phyloP scores from a whole-genome alignment of 306 rosid species.

The Astragalus glycyphyllos region DNA sequence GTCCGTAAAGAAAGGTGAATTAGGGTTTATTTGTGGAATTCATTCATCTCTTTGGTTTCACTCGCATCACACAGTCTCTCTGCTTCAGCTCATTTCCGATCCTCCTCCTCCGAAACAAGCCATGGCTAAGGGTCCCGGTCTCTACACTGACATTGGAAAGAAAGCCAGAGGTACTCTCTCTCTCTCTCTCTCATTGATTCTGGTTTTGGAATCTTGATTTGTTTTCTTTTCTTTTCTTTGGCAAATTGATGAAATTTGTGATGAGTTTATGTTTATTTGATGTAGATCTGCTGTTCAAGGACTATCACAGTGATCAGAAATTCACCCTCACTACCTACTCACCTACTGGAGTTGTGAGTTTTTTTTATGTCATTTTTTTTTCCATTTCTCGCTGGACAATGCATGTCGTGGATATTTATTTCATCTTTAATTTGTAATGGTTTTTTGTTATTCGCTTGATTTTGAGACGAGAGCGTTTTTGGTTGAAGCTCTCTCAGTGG shows the following conservation, averaged over 20 bases:
- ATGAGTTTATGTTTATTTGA: conserved; percentile 36
- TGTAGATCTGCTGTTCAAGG: conserved; percentile 87
- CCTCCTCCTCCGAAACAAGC: conserved; percentile 33
- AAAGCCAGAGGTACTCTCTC: conserved; percentile 69
- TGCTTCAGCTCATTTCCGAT: conserved; percentile 4
- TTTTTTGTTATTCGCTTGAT: not conserved
- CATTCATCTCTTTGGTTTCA: conserved; percentile 14
- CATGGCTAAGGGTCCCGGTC: conserved; percentile 97
- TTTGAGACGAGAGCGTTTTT: not conserved
- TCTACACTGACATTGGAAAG: conserved; percentile 93
- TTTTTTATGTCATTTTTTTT: not conserved
- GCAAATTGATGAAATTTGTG: conserved; percentile 46
- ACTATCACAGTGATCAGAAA: conserved; percentile 91
- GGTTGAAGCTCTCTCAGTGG: not conserved
- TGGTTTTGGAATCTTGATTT: not conserved
- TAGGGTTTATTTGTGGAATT: conserved; percentile 50
- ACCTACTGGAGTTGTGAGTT: conserved; percentile 87
- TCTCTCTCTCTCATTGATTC: not conserved
- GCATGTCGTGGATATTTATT: not conserved
- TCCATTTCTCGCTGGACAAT: not conserved
- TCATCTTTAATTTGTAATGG: not conserved
- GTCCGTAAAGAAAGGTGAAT: conserved; percentile 39
- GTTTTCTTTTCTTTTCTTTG: not conserved
- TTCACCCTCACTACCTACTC: conserved; percentile 88
- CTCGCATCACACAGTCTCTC: not conserved